Evolutionary conservation across 805 yeast species (phyloP).

Genomic region (Schwanniomyces sp.): DNA sequence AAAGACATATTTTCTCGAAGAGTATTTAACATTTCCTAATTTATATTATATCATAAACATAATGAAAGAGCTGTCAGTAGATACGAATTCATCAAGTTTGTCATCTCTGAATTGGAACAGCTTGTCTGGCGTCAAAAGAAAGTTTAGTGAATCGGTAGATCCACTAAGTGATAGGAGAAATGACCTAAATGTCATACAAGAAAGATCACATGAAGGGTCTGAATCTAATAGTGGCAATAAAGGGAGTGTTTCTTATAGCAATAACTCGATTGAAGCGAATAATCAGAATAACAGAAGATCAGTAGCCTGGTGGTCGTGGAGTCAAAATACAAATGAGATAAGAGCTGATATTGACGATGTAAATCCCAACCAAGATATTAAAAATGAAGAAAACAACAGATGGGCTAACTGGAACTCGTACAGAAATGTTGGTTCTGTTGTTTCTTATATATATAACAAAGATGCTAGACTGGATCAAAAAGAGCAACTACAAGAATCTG

Average conservation of each 20-base stretch:
- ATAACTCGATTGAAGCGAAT: not conserved
- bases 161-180: not conserved
- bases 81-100: not conserved
- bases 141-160: slow-evolving; percentile 1
- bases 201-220: slow-evolving; percentile 11
- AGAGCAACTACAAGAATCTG: not conserved
- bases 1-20: not conserved
- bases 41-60: not conserved
- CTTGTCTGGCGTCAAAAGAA: not conserved
- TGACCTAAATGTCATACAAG: slow-evolving; percentile 6
- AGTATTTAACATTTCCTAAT: not conserved
- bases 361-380: not conserved
- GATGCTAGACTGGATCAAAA: slow-evolving; percentile 1
- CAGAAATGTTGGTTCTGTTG: slow-evolving; percentile 8
- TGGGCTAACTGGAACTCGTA: slow-evolving; percentile 8
- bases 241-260: not conserved
- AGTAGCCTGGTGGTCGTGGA: not conserved
- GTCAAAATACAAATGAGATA: not conserved
- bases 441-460: slow-evolving; percentile 9
- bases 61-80: not conserved
- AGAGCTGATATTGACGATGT: not conserved
- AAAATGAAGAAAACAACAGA: not conserved
- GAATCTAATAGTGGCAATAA: slow-evolving; percentile 1
- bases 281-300: not conserved
- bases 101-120: slow-evolving; percentile 2